Base-by-base conservation (phyloP, 1,139 yeast species). In the Lodderomyces parapsilosis region DNA sequence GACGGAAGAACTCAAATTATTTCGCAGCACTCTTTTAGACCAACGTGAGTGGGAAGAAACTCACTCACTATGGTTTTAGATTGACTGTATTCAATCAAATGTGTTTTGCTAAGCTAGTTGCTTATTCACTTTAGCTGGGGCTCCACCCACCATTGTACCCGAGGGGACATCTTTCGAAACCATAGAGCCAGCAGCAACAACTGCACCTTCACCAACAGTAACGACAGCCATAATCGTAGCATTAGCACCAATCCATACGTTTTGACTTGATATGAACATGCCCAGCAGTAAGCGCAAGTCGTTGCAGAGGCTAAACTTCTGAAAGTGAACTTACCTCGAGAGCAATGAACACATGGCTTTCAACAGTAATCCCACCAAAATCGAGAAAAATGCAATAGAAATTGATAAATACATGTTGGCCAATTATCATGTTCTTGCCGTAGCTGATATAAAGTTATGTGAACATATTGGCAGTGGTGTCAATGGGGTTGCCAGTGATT, bases 121-220 rank as follows among this genome's bases (percentile, higher is more conserved):
- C 10, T 24, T 24, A 24, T 8, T 24, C 5, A 24, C 27, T 9
- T 24, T 24, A 10, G 27, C 27, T 8, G 27, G 27, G 4, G 11
- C 10, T 8, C 27, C n/a, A 6, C 27, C 27, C 6, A 24, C 27
- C 27, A 24, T 10, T 9, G 4, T 8, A 24, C 10, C 10, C n/a
- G 27, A n/a, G 4, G 27, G 27, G 4, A 24, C 27, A 24, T 24
- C 27, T 10, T 24, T 24, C 7, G 66, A 70, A 36, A 59, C 17
- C 17, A 63, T 39, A 74, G 79, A 47, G 72, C 52, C 47, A 44
- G 69, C 37, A 59, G 59, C 3, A 54, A 60, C 11, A 49, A 53
- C 25, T 46, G 47, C 36, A 36, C 33, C 2, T 34, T 47, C 2
- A 8, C 19, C 33, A 6, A 30, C 33, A 30, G 27, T 24, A 10